These are phyloP conservation scores for Schwanniomyces polymorphus DNA, from an alignment of 805 yeast species.

Conservation along the genomic window DNA sequence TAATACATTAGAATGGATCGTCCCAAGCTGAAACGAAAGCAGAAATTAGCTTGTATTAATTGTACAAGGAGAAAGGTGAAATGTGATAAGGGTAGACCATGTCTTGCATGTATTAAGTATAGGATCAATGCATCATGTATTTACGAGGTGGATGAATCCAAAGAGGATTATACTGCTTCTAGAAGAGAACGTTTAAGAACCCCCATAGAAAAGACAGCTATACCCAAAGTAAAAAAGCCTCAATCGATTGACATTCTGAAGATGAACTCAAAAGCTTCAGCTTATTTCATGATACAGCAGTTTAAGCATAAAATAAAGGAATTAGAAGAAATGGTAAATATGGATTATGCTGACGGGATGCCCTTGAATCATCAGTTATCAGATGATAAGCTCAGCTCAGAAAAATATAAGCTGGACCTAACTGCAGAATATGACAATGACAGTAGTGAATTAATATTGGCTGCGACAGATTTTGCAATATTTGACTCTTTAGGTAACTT, in stretches of 20 bases:
- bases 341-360: background rate
- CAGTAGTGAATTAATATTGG: background rate
- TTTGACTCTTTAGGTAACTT: background rate
- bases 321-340: background rate
- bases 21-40: constrained; percentile 25
- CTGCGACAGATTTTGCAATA: background rate
- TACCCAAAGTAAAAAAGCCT: background rate
- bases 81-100: constrained; percentile 37
- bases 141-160: background rate
- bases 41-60: constrained; percentile 33
- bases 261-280: background rate
- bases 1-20: background rate
- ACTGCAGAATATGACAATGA: background rate
- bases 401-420: background rate
- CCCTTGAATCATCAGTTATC: background rate
- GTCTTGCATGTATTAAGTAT: constrained; percentile 27
- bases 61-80: constrained; percentile 33
- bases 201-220: background rate
- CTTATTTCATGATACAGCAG: constrained; percentile 1
- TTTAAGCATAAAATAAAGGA: background rate
- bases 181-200: background rate
- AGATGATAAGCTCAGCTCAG: background rate
- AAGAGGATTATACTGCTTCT: background rate
- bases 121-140: constrained; percentile 14
- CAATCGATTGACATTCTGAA: background rate